These are phyloP conservation scores for Knoxia roxburghii DNA, from an alignment of 257 asterid genomes.

Conservation along the genomic window DNA sequence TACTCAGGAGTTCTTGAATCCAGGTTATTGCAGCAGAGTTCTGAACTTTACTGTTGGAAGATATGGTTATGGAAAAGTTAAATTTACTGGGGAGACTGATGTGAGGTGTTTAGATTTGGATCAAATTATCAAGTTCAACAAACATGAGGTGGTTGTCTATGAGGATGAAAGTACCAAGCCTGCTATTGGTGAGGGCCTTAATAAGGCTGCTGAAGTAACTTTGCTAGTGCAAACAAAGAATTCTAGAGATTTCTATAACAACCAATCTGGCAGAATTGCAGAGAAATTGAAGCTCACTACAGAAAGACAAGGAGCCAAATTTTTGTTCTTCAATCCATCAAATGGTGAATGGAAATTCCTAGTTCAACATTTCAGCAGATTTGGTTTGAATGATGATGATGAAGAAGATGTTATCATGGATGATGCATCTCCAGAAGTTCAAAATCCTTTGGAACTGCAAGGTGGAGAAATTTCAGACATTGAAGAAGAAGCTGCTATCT, in stretches of 20 bases:
- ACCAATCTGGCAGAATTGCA: conserved; percentile 25
- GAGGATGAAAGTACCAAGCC: conserved; percentile 79
- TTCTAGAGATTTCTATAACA: conserved; percentile 17
- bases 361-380: conserved; percentile 93
- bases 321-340: conserved; percentile 57
- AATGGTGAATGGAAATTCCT: conserved; percentile 73
- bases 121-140: conserved; percentile 50
- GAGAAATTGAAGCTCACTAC: conserved; percentile 50
- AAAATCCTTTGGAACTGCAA: conserved; percentile 39
- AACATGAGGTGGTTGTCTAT: conserved; percentile 63
- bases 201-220: conserved; percentile 89
- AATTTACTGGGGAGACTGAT: conserved; percentile 74
- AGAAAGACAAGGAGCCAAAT: conserved; percentile 81
- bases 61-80: conserved; percentile 62
- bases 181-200: conserved; percentile 65
- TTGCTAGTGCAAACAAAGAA: conserved; percentile 36
- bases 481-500: conserved; percentile 45
- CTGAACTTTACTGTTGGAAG: conserved; percentile 72
- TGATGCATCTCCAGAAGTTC: conserved; percentile 52
- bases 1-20: conserved; percentile 40
- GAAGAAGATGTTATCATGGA: conserved; percentile 81
- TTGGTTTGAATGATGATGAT: conserved; percentile 81
- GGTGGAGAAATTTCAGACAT: conserved; percentile 50
- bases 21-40: conserved; percentile 82
- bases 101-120: conserved; percentile 78